A percentile compares a stretch with the other conserved stretches of the same genome.
phyloP scores from a whole-genome alignment of 2,329 filamentous ascomycete genomes.

The Stagonosporopsis cucurbitacearum region DNA sequence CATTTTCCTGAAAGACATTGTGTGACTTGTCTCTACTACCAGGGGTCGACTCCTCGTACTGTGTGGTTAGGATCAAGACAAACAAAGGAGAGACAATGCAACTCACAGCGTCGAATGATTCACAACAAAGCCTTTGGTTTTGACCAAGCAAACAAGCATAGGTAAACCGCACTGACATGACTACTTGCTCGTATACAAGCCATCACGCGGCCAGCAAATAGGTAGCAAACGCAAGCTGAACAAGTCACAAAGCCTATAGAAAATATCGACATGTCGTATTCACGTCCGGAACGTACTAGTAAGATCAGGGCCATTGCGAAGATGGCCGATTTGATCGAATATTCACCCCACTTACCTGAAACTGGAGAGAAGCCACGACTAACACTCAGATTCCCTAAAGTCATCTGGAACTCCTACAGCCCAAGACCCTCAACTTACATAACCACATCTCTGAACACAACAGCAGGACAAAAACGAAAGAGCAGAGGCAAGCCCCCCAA shows the following conservation, averaged over 20 bases:
- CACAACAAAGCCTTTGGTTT: neutral
- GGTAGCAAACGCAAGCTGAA: conserved; percentile 2
- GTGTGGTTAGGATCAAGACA: neutral
- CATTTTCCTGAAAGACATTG: neutral
- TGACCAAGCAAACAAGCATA: neutral
- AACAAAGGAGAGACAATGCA: neutral
- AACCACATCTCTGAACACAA: neutral
- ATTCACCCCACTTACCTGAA: neutral
- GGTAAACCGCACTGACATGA: neutral
- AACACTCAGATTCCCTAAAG: conserved; percentile 17
- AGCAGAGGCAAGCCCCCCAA: neutral
- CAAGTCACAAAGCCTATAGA: neutral
- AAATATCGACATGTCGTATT: conserved; percentile 1
- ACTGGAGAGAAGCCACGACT: neutral
- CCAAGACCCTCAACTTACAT: neutral
- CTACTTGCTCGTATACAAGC: neutral
- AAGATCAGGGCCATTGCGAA: neutral
- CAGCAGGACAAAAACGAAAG: neutral
- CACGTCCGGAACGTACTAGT: conserved; percentile 3
- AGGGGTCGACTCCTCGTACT: neutral
- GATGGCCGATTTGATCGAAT: neutral
- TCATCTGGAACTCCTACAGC: conserved; percentile 20
- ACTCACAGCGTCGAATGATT: neutral
- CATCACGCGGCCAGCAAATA: conserved; percentile 14
- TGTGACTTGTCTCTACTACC: neutral